A percentile compares a stretch with the other conserved stretches of the same genome.
Conservation (phyloP, 1,139 yeast species). For the Geotrichum restrictum region DNA sequence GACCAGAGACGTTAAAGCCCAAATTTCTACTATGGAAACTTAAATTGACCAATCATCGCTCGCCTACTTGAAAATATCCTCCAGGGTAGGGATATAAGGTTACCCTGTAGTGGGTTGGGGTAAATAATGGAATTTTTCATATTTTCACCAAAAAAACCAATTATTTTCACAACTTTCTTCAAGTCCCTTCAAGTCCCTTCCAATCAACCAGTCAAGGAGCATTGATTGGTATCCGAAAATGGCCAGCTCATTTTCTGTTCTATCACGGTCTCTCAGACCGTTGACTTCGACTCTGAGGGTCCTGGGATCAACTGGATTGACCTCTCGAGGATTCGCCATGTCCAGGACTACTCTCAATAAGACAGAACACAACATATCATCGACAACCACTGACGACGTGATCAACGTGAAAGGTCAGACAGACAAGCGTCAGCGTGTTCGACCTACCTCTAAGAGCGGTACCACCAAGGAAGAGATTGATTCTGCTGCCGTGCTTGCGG, state of each 20-base stretch:
- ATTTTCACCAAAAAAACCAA: too few relatives aligned
- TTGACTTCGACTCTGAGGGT: slow-evolving; percentile 8
- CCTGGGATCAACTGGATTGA: not conserved
- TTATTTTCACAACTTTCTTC: too few relatives aligned
- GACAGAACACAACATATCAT: not conserved
- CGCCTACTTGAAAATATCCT: not conserved
- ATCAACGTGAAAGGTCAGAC: slow-evolving; percentile 1
- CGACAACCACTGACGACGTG: not conserved
- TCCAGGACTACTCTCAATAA: not conserved
- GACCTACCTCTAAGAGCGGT: slow-evolving; percentile 23
- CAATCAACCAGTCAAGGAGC: not conserved
- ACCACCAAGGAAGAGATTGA: slow-evolving; percentile 21
- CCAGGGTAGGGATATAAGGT: not conserved
- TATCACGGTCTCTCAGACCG: slow-evolving; percentile 16
- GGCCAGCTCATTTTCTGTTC: slow-evolving; percentile 12
- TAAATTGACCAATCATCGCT: slow-evolving; percentile 7
- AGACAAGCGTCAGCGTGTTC: slow-evolving; percentile 21
- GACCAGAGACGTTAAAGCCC: not conserved
- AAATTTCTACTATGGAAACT: not conserved
- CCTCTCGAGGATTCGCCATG: slow-evolving; percentile 10
- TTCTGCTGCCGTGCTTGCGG: slow-evolving; percentile 25
- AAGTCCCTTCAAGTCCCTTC: not conserved
- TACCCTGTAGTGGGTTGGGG: slow-evolving; percentile 4
- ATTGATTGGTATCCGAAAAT: not conserved
- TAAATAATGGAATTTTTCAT: too few relatives aligned